These are phyloP conservation scores for Lodderomyces orthopsilosis DNA, from an alignment of 1,139 yeast genomes.

Conservation along the genomic window DNA sequence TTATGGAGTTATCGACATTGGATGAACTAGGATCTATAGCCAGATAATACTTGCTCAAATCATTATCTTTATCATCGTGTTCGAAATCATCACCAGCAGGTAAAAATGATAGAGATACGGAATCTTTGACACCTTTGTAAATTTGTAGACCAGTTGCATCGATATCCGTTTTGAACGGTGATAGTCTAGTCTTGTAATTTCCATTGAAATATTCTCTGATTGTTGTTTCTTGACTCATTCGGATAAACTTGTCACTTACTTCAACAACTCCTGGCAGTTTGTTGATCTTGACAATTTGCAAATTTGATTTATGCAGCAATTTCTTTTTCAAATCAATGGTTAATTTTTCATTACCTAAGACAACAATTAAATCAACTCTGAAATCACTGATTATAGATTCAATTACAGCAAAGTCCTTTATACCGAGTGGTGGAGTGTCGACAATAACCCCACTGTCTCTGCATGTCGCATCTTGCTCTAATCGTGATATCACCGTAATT, in stretches of 20 bases:
- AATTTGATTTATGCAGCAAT: slow-evolving; percentile 40
- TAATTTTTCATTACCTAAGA: slow-evolving; percentile 64
- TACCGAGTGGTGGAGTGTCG: slow-evolving; percentile 72
- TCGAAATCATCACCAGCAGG: slow-evolving; percentile 48
- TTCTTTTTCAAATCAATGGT: slow-evolving; percentile 61
- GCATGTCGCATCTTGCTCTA: slow-evolving; percentile 53
- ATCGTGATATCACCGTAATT: slow-evolving; percentile 53
- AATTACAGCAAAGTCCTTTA: slow-evolving; percentile 51
- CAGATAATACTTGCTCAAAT: slow-evolving; percentile 34
- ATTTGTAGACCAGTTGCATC: slow-evolving; percentile 33
- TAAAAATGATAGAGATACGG: slow-evolving; percentile 36
- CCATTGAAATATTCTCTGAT: slow-evolving; percentile 93
- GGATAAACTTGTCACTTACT: slow-evolving; percentile 62
- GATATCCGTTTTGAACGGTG: slow-evolving; percentile 61
- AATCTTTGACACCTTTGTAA: slow-evolving; percentile 41
- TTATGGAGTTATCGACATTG: slow-evolving; percentile 64
- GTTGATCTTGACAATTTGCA: slow-evolving; percentile 58
- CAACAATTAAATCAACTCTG: slow-evolving; percentile 54
- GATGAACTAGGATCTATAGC: slow-evolving; percentile 44
- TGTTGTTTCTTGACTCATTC: slow-evolving; percentile 71
- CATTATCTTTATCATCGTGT: slow-evolving; percentile 30
- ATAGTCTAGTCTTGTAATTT: slow-evolving; percentile 57
- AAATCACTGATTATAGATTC: slow-evolving; percentile 63
- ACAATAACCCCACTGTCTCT: slow-evolving; percentile 64
- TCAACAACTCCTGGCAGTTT: slow-evolving; percentile 76